Evolutionary conservation across 257 asterid genomes (phyloP).

Genomic region (Przewalskia tangutica): DNA sequence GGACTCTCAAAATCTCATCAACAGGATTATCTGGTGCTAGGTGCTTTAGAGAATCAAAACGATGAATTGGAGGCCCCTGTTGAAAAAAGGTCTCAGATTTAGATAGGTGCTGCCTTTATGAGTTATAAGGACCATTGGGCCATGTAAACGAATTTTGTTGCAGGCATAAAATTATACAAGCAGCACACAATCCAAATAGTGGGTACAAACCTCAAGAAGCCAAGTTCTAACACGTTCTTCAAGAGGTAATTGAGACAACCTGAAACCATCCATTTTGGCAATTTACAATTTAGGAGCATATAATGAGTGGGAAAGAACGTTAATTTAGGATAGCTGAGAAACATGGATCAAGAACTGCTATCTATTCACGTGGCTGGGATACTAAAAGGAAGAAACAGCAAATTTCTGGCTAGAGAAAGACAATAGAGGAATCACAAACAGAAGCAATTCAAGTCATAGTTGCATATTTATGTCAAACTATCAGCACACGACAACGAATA

Average conservation of each 20-base stretch:
- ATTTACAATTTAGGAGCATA: background rate
- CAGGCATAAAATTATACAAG: background rate
- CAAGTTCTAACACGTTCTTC: conserved; percentile 58
- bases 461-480: background rate
- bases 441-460: background rate
- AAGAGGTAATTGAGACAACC: conserved; percentile 55
- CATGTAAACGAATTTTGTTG: background rate
- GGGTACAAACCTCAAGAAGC: conserved; percentile 53
- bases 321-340: background rate
- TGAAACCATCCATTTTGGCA: conserved; percentile 26
- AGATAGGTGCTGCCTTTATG: background rate
- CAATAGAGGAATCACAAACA: background rate
- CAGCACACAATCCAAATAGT: background rate
- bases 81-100: conserved; percentile 19
- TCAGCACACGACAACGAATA: background rate
- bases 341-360: background rate
- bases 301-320: background rate
- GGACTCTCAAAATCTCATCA: conserved; percentile 52
- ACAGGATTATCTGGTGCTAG: conserved; percentile 54
- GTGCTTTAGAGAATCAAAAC: conserved; percentile 61
- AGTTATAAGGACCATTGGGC: background rate
- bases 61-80: conserved; percentile 72
- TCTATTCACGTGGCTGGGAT: background rate
- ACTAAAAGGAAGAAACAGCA: background rate
- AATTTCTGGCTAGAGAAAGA: background rate